Base-by-base conservation (phyloP, 768 basidiomycete species). In the Auricularia sp. region DNA sequence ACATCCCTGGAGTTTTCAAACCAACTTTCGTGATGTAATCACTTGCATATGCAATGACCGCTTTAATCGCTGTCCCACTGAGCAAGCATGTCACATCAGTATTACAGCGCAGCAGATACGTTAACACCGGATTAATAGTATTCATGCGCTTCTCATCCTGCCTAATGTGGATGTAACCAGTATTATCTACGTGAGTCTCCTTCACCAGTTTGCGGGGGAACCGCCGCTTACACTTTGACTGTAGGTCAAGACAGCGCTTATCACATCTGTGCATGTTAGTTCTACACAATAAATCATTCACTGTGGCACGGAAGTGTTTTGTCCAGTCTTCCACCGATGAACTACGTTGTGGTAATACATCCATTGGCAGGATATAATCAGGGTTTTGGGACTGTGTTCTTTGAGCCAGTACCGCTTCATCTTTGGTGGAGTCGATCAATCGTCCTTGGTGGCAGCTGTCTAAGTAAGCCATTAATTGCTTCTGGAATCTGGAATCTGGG, bases 401-500 rank as follows among this genome's bases (percentile, higher is more conserved):
- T 7, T 56, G 64, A 0, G 42, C 63, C 11, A 36, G 7, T 2
- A 76, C 68, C 10, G 71, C 63, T 1, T 65, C 63, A 65, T 70
- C 65, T 1, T 8, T 42, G 39, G 67, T 63, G 0, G 73, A 73
- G 10, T 65, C 70, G 5, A 70, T 21, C 47, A 78, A 77, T 35
- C 77, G 73, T 2, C 76, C 78, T 37, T 67, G 36, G 65, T 75
- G 74, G 3, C 63, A 44, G 63, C 65, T 62, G 64, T 79, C 77
- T 2, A 78, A 44, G 64, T 76, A 78, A 29, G 62, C 54, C 10
- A 77, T 61, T 71, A 70, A 80, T 80, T 24, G 73, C 68, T 0
- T 79, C 65, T 2, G 78, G 70, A 16, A 76, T 72, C 62, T 79
- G 78, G 1, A 81, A 71, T 0, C 75, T 70, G 3, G 79, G 80